Conservation (phyloP, 192 early-diverging fungal species). For the Linnemannia exigua region DNA sequence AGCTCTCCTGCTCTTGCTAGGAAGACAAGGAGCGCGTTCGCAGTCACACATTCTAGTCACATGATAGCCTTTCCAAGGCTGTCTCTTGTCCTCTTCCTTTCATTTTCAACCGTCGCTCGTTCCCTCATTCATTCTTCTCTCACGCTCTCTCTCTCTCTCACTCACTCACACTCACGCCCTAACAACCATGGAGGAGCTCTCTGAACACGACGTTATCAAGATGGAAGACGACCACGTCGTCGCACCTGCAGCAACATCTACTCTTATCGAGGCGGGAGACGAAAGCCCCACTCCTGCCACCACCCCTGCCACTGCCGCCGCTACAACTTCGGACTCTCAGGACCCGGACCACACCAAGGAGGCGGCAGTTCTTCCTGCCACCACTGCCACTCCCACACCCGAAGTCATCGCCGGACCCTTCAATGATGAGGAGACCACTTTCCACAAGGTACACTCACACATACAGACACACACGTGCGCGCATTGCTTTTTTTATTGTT, state of each 20-base stretch:
- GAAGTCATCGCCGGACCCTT: constrained; percentile 21
- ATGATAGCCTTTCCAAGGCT: neutral
- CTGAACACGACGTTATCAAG: constrained; percentile 48
- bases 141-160: neutral
- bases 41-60: neutral
- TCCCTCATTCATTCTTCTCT: neutral
- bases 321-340: neutral
- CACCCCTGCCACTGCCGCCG: neutral
- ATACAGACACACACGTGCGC: too few species aligned
- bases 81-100: neutral
- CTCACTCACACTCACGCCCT: neutral
- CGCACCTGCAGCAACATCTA: constrained; percentile 16
- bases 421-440: constrained; percentile 42
- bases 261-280: constrained; percentile 11
- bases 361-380: constrained; percentile 21
- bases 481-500: neutral
- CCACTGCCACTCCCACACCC: constrained; percentile 12
- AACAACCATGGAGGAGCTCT: constrained; percentile 44
- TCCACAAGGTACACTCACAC: constrained; percentile 37
- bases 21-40: neutral
- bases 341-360: neutral
- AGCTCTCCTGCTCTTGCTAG: neutral
- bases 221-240: constrained; percentile 43
- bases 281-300: neutral
- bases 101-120: too few species aligned